Conservation (phyloP, 2,329 filamentous ascomycete species). For the Simplicillium aogashimaense region DNA sequence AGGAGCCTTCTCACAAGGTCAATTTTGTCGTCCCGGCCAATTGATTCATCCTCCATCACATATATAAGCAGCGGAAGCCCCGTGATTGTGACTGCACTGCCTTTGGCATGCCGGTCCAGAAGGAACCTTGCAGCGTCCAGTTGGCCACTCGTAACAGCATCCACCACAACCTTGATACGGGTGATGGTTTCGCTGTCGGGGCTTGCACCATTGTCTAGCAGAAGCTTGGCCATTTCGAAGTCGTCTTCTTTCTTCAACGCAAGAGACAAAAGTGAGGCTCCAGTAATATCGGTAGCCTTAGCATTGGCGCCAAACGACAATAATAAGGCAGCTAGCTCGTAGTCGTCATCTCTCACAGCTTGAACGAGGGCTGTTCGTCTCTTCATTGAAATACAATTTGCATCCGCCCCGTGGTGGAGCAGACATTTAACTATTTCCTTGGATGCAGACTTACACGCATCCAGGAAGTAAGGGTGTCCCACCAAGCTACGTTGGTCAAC, state of each 20-base stretch:
- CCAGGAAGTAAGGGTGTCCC: constrained; percentile 5
- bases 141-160: not conserved
- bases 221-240: constrained; percentile 6
- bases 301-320: constrained; percentile 2
- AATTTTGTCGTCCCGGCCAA: not conserved
- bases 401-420: constrained; percentile 5
- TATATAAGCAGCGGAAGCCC: not conserved
- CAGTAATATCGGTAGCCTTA: not conserved
- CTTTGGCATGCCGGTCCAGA: not conserved
- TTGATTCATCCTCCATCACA: not conserved
- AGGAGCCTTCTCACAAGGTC: too few relatives aligned
- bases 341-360: constrained; percentile 2
- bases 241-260: constrained; percentile 1
- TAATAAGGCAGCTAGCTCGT: constrained; percentile 2
- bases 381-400: not conserved
- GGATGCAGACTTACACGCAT: constrained; percentile 3
- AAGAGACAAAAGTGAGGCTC: constrained; percentile 1
- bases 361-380: constrained; percentile 1
- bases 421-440: constrained; percentile 2
- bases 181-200: constrained; percentile 10
- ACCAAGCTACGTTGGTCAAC: not conserved
- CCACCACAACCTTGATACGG: constrained; percentile 5
- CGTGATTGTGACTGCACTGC: not conserved
- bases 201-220: constrained; percentile 9
- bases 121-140: constrained; percentile 4